Evolutionary conservation across 805 yeast genomes (phyloP).

Genomic region (Kurtzmaniella fragi): DNA sequence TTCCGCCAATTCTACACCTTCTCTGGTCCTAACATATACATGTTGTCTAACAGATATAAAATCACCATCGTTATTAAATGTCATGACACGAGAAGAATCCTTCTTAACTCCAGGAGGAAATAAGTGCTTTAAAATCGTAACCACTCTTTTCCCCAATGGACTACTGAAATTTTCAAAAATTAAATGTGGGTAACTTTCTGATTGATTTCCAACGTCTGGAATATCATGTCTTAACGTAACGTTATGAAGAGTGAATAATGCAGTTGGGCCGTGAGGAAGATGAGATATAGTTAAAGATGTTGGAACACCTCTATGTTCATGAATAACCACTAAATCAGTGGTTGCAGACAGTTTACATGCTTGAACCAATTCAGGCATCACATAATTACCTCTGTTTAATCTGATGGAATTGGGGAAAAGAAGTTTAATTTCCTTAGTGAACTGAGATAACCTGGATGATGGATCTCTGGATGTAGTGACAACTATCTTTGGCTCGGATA

Average conservation of each 20-base stretch:
- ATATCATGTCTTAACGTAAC: conserved; percentile 93
- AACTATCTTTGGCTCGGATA: conserved; percentile 83
- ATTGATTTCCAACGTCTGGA: conserved; percentile 75
- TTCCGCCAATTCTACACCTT: conserved; percentile 87
- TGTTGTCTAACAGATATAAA: conserved; percentile 94
- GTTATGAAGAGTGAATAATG: conserved; percentile 88
- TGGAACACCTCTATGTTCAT: conserved; percentile 98
- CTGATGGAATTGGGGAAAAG: conserved; percentile 87
- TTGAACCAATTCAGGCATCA: conserved; percentile 76
- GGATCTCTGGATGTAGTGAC: conserved; percentile 95
- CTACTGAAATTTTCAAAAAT: conserved; percentile 87
- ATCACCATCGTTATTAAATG: conserved; percentile 87
- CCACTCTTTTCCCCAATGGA: conserved; percentile 78
- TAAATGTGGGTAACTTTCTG: conserved; percentile 91
- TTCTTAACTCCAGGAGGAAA: conserved; percentile 97
- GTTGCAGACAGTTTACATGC: conserved; percentile 79
- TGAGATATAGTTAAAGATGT: conserved; percentile 89
- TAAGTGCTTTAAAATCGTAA: conserved; percentile 72
- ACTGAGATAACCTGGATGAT: conserved; percentile 76
- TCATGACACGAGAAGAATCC: conserved; percentile 85
- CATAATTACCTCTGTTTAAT: conserved; percentile 88
- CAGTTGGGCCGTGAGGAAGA: conserved; percentile 98
- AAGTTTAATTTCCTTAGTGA: conserved; percentile 85
- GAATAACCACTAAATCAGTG: conserved; percentile 79
- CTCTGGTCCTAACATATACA: conserved; percentile 83